Conservation (phyloP, 306 rosid species). For the Oemleria cerasiformis region DNA sequence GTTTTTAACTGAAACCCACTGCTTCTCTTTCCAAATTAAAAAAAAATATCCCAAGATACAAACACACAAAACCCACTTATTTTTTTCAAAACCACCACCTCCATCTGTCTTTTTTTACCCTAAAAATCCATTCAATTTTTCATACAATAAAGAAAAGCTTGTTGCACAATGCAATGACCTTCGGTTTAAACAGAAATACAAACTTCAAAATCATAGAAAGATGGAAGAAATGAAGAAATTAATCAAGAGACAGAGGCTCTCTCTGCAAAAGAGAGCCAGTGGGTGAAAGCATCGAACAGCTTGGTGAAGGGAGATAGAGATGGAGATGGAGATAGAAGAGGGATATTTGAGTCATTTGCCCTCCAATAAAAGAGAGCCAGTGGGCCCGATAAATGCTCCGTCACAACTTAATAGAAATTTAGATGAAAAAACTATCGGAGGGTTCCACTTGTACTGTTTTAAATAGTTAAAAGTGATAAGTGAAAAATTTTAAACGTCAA, state of each 20-base stretch:
- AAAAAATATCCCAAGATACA: not conserved
- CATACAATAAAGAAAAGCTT: not conserved
- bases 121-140: not conserved
- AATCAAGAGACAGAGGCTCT: conserved; percentile 4
- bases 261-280: not conserved
- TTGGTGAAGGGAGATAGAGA: no score
- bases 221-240: not conserved
- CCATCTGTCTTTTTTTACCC: not conserved
- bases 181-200: not conserved
- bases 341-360: no score
- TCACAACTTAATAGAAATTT: no score
- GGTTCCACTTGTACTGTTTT: no score
- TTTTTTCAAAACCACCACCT: not conserved
- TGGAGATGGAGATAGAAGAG: no score
- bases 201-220: conserved; percentile 31
- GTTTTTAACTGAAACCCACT: conserved; percentile 7
- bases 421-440: no score
- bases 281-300: no score
- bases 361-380: no score
- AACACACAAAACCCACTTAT: not conserved
- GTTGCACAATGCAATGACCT: conserved; percentile 1
- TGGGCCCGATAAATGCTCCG: no score
- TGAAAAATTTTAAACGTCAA: no score
- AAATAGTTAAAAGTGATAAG: no score
- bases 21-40: not conserved